Percentiles rank a stretch among this genome's conserved stretches.
phyloP scores from a whole-genome alignment of 805 yeast species.

The Wickerhamomyces xylosicus region DNA sequence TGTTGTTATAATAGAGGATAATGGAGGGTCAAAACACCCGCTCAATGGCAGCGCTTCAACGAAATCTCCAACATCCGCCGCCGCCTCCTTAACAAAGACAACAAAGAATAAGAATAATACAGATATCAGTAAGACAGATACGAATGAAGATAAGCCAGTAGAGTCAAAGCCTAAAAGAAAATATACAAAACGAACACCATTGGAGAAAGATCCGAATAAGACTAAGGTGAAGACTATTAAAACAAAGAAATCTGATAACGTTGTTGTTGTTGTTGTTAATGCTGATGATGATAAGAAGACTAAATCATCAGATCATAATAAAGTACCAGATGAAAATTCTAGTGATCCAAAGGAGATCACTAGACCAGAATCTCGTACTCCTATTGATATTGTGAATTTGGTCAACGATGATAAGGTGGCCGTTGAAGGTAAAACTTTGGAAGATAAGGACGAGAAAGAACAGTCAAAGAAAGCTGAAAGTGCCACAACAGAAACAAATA shows the following conservation, averaged over 20 bases:
- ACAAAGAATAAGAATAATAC: neutral
- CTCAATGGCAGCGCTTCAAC: neutral
- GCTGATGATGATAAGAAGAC: too few relatives aligned
- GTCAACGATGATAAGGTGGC: neutral
- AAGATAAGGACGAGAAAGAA: neutral
- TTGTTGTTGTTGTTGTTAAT: too few relatives aligned
- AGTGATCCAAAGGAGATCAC: too few relatives aligned
- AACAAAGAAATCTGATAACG: neutral
- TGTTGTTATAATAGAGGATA: neutral
- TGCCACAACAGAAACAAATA: too few relatives aligned
- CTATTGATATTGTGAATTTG: too few relatives aligned
- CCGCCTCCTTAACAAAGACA: neutral
- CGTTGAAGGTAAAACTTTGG: constrained; percentile 4
- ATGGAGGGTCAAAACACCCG: neutral
- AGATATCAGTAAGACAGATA: neutral
- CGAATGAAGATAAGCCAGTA: neutral
- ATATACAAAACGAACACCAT: neutral
- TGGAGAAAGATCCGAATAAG: neutral
- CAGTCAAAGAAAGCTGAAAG: too few relatives aligned
- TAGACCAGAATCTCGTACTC: too few relatives aligned
- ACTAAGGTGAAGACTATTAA: neutral
- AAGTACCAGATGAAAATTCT: too few relatives aligned
- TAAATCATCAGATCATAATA: too few relatives aligned
- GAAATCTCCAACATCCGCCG: neutral
- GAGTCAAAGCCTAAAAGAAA: neutral